Base-by-base conservation (phyloP, 2,329 filamentous ascomycete species). In the Paraphaeosphaeria sporulosa region DNA sequence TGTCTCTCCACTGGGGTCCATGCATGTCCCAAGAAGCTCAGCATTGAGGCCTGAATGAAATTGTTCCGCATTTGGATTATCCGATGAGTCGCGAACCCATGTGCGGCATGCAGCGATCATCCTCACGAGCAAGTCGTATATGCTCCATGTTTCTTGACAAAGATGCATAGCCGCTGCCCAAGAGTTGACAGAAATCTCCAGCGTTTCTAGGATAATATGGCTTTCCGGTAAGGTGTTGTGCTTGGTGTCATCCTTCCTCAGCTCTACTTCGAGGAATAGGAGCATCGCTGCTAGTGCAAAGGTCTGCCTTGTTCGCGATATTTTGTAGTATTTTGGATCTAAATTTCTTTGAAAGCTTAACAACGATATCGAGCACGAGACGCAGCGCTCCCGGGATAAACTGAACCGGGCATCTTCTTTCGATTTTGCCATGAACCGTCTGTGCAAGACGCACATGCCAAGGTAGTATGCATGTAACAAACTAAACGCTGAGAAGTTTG, bases 391-490 rank as follows among this genome's bases (percentile, higher is more conserved):
- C 8, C 49, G 34, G 17, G 49, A 52, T 12, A 52, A n/a, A n/a
- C 19, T 52, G 19, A 52, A 52, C 34, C 49, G 49, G n/a, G 36
- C 21, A 32, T 42, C 21, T n/a, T 52, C 34, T 52, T 15, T 25
- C 30, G 23, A 19, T 25, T 21, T 34, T 52, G 32, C 49, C 49
- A 42, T 52, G 21, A 52, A 52, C 9, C 23, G 19, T 42, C 12
- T 40, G 23, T 52, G 49, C 34, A 52, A 23, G 27, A 40, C 42
- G 34, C 34, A 52, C 49, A 52, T 52, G 8, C 49, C 49, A 34
- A 52, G 10, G 13, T 52, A 32, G 27, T 52, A 52, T 3, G 12
- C 36, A 42, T 36, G 19, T 9, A 40, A 42, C 12, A 19, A 27
- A 17, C 49, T 52, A 34, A 42, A 52, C 17, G 49, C 40, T 27